Evolutionary conservation across 352 stramenopile species (phyloP).

Genomic region (Phytophthora melonis): DNA sequence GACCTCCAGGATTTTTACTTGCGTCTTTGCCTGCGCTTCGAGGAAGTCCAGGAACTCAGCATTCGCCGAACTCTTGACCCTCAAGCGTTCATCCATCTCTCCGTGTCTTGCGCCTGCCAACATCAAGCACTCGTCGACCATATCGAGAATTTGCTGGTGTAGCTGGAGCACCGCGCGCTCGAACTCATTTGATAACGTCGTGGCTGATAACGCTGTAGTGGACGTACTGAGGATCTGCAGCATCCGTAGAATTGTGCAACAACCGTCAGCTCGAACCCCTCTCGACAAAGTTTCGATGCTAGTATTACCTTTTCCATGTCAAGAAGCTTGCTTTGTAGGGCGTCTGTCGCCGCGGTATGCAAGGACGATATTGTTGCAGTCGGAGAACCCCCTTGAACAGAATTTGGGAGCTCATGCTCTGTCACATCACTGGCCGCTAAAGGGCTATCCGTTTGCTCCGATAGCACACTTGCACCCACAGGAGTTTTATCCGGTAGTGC

Average conservation of each 20-base stretch:
- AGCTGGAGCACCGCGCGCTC: constrained; percentile 47
- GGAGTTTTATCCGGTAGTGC: not conserved
- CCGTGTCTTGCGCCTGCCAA: constrained; percentile 10
- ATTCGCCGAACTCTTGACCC: constrained; percentile 12
- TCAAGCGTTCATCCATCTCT: not conserved
- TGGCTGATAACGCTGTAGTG: constrained; percentile 25
- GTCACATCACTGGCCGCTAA: not conserved
- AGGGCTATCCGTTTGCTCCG: not conserved
- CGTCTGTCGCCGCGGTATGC: constrained; percentile 1
- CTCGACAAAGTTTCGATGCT: not conserved
- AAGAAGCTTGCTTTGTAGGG: constrained; percentile 22
- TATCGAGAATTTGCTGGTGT: constrained; percentile 44
- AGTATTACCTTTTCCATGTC: constrained; percentile 48
- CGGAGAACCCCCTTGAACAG: not conserved
- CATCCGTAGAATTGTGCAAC: not conserved
- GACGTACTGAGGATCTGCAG: constrained; percentile 47
- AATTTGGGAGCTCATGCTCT: not conserved
- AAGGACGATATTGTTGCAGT: not conserved
- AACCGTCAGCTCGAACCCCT: constrained; percentile 6
- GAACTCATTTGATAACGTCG: constrained; percentile 36
- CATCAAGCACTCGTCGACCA: constrained; percentile 36
- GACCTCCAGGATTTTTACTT: constrained; percentile 67
- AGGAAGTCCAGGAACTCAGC: constrained; percentile 57
- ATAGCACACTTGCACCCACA: not conserved
- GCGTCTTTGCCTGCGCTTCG: constrained; percentile 48